phyloP scores from a whole-genome alignment of 345 rosid species.

The Eucalyptus cloeziana region DNA sequence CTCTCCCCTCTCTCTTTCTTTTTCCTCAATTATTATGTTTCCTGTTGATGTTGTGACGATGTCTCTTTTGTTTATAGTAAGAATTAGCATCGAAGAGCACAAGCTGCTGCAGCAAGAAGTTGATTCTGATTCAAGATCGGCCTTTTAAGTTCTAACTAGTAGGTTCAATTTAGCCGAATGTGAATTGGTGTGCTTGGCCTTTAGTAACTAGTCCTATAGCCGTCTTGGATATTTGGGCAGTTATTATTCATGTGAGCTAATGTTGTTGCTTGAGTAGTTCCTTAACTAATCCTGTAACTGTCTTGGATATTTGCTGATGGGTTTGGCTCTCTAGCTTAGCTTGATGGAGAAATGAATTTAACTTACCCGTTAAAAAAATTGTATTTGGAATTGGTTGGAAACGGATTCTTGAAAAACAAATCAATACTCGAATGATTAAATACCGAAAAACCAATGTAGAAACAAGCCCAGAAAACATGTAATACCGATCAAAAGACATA shows the following conservation, averaged over 20 bases:
- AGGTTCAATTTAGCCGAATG: neutral
- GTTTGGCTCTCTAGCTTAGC: too few species aligned
- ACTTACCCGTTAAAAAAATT: too few species aligned
- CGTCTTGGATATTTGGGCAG: neutral
- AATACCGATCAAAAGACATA: too few species aligned
- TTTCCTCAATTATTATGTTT: neutral
- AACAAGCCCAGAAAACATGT: fast-evolving
- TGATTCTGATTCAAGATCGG: neutral
- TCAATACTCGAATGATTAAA: too few species aligned
- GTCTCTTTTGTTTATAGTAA: neutral
- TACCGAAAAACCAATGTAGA: fast-evolving
- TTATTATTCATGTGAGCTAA: neutral
- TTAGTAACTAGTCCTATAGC: too few species aligned
- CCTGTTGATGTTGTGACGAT: neutral
- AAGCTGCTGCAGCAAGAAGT: neutral
- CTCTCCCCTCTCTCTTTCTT: neutral
- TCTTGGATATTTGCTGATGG: fast-evolving
- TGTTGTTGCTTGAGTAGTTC: neutral
- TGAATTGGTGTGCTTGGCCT: neutral
- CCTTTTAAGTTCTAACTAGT: neutral
- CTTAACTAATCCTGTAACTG: too few species aligned
- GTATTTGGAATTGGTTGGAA: too few species aligned
- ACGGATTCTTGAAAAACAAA: too few species aligned
- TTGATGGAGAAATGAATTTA: too few species aligned
- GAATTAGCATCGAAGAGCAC: neutral